Base-by-base conservation (phyloP, 805 yeast genomes). In the Candida ulmi region DNA sequence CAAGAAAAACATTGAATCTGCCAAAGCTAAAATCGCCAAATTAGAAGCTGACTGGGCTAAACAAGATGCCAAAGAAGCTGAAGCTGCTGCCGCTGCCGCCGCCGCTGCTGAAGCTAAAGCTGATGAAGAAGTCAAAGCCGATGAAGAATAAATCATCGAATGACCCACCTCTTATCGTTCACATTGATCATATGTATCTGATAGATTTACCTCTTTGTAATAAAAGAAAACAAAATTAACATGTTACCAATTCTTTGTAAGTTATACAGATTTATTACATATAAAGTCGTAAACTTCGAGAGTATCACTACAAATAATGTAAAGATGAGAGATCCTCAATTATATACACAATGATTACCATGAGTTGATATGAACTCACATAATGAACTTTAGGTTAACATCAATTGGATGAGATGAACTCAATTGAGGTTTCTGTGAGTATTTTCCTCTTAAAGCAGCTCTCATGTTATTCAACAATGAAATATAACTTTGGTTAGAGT, bases 21-120 rank as follows among this genome's bases (percentile, higher is more conserved):
- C 93, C 37, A 80, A 87, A 67, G 82, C 80, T 41, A 83, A 83
- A 62, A 74, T 87, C 48, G 83, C 81, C 45, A 72, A 80, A 57
- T 64, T 86, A 45, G 82, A 81, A 56, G 74, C 72, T 38, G 69
- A 65, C 37, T 76, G 63, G 46, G 70, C 68, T 30, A 63, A 58
- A 46, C 70, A 66, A 45, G 80, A 71, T 46, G 74, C 60, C 25
- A 64, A 57, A 41, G 63, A 57, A 38, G 61, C 51, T 18, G 47
- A 40, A 21, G 43, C 41, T 30, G 49, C 36, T 23, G 35, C 32
- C 13, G 30, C 40, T 23, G 39, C 40, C 25, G 47, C 41, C 25
- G 44, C 38, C 19, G 45, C 40, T 30, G 39, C 36, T 19, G 46
- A 40, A 16, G 23, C 42, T 26, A 42, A 40, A 12, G 37, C 36